phyloP scores from a whole-genome alignment of 257 asterid genomes.

The Schizonepeta tenuifolia region DNA sequence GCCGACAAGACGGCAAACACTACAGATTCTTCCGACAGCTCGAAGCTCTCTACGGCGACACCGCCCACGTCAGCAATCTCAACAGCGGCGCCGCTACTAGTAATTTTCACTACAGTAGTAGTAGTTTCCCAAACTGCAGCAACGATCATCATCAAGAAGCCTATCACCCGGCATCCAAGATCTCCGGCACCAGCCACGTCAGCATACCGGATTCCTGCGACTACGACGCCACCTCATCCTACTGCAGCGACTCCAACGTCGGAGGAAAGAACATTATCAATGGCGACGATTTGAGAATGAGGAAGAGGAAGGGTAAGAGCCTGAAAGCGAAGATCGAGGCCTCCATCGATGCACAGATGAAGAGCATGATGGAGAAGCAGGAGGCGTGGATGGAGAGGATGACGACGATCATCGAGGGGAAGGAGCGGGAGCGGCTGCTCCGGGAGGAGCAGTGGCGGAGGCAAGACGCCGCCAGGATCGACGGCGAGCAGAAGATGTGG shows the following conservation, averaged over 20 bases:
- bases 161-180: constrained; percentile 41
- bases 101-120: constrained; percentile 31
- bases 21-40: constrained; percentile 91
- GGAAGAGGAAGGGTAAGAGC: constrained; percentile 42
- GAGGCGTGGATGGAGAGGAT: constrained; percentile 80
- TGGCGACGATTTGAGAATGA: constrained; percentile 34
- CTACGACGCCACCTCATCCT: constrained; percentile 54
- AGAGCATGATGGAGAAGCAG: constrained; percentile 70
- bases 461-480: constrained; percentile 66
- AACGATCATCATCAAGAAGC: constrained; percentile 42
- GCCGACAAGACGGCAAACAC: constrained; percentile 94
- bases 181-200: constrained; percentile 38
- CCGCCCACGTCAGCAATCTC: constrained; percentile 26
- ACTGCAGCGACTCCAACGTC: constrained; percentile 35
- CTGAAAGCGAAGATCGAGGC: constrained; percentile 72
- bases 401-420: constrained; percentile 64
- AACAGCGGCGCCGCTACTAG: background rate
- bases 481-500: constrained; percentile 73
- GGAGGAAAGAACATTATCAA: background rate
- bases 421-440: constrained; percentile 65
- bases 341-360: constrained; percentile 68
- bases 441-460: constrained; percentile 85
- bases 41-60: constrained; percentile 87
- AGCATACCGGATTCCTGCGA: constrained; percentile 66
- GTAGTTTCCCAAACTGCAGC: constrained; percentile 17